phyloP scores from a whole-genome alignment of 1,139 yeast genomes.

The Suhomyces bokatorum region DNA sequence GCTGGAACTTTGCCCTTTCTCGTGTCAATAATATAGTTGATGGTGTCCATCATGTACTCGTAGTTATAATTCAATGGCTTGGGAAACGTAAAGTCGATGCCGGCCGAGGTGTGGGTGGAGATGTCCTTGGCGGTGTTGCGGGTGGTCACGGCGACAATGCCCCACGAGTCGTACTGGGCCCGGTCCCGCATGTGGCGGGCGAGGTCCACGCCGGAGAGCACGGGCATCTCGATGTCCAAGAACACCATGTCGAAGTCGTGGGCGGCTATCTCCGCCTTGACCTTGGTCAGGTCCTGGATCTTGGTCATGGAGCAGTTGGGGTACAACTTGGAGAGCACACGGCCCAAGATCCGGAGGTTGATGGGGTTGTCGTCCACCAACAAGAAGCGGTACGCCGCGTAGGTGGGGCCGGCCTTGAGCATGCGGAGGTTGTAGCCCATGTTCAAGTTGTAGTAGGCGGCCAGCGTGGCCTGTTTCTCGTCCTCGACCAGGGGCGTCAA shows the following conservation, averaged over 20 bases:
- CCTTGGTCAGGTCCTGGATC: conserved; percentile 35
- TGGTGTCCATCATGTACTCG: conserved; percentile 19
- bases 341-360: conserved; percentile 40
- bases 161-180: conserved; percentile 21
- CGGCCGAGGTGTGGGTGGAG: conserved; percentile 31
- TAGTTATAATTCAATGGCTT: conserved; percentile 39
- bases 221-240: conserved; percentile 51
- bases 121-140: conserved; percentile 30
- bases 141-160: conserved; percentile 48
- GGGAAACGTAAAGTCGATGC: conserved; percentile 44
- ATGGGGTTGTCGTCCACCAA: conserved; percentile 48
- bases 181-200: conserved; percentile 30
- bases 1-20: conserved; percentile 5
- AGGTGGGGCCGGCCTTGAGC: conserved; percentile 20
- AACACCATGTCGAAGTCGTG: conserved; percentile 37
- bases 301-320: conserved; percentile 34
- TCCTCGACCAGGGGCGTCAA: conserved; percentile 10
- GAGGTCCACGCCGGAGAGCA: conserved; percentile 43
- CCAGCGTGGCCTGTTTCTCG: conserved; percentile 1
- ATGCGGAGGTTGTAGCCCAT: conserved; percentile 2
- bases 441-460: conserved; percentile 1
- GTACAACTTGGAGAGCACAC: conserved; percentile 35
- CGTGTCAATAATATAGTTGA: conserved; percentile 19
- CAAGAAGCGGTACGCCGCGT: conserved; percentile 30
- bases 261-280: conserved; percentile 22